These are phyloP conservation scores for Chloris gayana DNA, from an alignment of 176 grass and related monocot species.

Conservation along the genomic window DNA sequence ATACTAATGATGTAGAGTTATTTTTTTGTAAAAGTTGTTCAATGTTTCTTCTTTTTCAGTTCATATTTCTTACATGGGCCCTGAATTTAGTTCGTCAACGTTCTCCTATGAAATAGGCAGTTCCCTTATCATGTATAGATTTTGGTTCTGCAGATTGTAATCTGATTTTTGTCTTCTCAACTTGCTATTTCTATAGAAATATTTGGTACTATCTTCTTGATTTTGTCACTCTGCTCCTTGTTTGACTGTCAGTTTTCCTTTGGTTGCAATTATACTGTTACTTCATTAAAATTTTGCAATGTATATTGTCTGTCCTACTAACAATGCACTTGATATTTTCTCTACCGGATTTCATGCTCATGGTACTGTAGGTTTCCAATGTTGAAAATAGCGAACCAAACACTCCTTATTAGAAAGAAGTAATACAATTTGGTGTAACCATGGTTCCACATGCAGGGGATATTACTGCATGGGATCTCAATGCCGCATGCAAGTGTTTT, in stretches of 20 bases:
- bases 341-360: not conserved
- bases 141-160: too few species aligned
- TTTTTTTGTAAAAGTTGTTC: too few species aligned
- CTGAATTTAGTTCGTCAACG: too few species aligned
- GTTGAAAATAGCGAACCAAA: not conserved
- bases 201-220: not conserved
- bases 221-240: not conserved
- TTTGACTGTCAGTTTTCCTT: not conserved
- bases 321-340: not conserved
- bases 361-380: conserved; percentile 2
- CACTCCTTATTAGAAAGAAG: conserved; percentile 7
- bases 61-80: too few species aligned
- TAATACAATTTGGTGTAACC: not conserved
- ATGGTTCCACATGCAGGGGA: too few species aligned
- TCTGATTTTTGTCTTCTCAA: too few species aligned
- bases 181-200: not conserved
- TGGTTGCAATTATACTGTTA: not conserved
- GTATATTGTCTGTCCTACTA: conserved; percentile 15
- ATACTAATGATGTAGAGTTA: too few species aligned
- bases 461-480: too few species aligned
- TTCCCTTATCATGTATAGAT: too few species aligned
- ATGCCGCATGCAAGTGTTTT: not conserved
- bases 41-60: too few species aligned
- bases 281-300: not conserved
- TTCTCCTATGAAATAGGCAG: too few species aligned